These are phyloP conservation scores for Cicer pinnatifidum DNA, from an alignment of 306 rosid genomes.

Conservation along the genomic window DNA sequence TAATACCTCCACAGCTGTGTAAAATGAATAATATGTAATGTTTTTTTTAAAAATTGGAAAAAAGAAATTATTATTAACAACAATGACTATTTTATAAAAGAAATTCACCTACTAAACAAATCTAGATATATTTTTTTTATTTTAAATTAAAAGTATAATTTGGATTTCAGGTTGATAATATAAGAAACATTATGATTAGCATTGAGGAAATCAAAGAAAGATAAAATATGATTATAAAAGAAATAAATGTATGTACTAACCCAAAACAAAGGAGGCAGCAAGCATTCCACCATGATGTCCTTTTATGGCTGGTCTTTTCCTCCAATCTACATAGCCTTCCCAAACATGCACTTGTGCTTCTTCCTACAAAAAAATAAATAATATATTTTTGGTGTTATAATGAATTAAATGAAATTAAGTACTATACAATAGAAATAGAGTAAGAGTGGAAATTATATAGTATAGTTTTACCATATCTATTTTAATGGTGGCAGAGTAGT, in stretches of 20 bases:
- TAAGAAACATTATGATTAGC: background rate
- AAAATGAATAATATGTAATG: slow-evolving; percentile 25
- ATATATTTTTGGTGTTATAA: background rate
- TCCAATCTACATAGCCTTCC: slow-evolving; percentile 87
- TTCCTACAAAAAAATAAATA: slow-evolving; percentile 46
- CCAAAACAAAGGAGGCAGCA: slow-evolving; percentile 76
- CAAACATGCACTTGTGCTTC: slow-evolving; percentile 58
- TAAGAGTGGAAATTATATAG: background rate
- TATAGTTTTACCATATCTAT: background rate
- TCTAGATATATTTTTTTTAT: too few species aligned
- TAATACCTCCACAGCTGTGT: slow-evolving; percentile 69
- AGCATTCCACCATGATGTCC: slow-evolving; percentile 77
- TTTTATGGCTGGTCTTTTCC: slow-evolving; percentile 67
- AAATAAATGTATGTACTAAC: slow-evolving; percentile 49
- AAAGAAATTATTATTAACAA: too few species aligned
- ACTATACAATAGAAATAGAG: background rate
- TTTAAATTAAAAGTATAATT: background rate
- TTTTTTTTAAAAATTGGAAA: too few species aligned
- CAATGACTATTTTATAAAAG: too few species aligned
- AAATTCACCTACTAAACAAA: too few species aligned
- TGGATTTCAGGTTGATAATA: too few species aligned
- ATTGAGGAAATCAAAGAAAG: slow-evolving; percentile 23
- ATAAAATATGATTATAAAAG: background rate
- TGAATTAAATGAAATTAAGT: background rate
- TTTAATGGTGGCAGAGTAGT: slow-evolving; percentile 18